A percentile compares a stretch with the other conserved stretches of the same genome.
These are phyloP conservation scores for Schoenoplectus tabernaemontani DNA, from an alignment of 202 grass and related monocot species.

Conservation along the genomic window DNA sequence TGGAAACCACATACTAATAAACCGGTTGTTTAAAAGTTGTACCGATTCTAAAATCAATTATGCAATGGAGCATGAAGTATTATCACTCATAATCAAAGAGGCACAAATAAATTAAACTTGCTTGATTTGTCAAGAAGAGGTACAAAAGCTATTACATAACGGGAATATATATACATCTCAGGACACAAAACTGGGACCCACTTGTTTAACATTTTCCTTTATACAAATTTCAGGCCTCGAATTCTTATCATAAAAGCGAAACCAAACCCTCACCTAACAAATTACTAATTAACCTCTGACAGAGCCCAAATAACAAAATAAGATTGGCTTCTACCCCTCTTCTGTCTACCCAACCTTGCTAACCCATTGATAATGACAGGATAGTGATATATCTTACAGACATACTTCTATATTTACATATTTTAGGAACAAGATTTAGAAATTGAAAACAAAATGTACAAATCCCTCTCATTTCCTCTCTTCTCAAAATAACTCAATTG, in stretches of 20 bases:
- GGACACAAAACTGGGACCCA: constrained; percentile 21
- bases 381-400: constrained; percentile 21
- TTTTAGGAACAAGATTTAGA: constrained; percentile 19
- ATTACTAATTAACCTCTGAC: neutral
- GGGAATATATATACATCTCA: constrained; percentile 22
- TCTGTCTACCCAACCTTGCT: neutral
- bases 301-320: constrained; percentile 18
- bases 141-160: constrained; percentile 8
- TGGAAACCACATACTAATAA: no score
- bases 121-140: constrained; percentile 1
- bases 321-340: constrained; percentile 24
- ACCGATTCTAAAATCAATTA: neutral
- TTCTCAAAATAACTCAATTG: constrained; percentile 15
- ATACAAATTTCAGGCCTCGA: constrained; percentile 28
- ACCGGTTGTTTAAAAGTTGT: no score
- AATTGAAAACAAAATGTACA: constrained; percentile 25
- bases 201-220: constrained; percentile 10
- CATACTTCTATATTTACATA: constrained; percentile 29
- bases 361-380: constrained; percentile 8
- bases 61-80: neutral
- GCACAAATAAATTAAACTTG: neutral
- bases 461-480: constrained; percentile 8
- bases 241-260: neutral
- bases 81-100: neutral
- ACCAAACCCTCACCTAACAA: constrained; percentile 19